phyloP scores from a whole-genome alignment of 768 basidiomycete species.

The Tricholoma saponaceum region DNA sequence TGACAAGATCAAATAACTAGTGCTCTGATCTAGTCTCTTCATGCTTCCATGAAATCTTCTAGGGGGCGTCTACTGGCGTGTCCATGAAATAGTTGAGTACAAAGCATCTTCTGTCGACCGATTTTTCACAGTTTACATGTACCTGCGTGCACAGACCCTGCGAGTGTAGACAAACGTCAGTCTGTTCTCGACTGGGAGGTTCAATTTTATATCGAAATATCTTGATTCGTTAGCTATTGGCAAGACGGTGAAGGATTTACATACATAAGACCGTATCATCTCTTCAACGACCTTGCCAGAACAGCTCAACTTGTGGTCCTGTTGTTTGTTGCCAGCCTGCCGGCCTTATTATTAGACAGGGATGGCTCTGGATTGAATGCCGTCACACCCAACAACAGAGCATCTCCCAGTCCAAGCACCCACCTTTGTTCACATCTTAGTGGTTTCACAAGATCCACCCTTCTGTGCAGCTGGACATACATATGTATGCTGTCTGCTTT shows the following conservation, averaged over 20 bases:
- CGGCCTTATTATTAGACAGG: too few species aligned
- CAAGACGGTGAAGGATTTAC: too few species aligned
- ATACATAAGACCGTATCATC: too few species aligned
- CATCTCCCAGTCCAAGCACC: too few species aligned
- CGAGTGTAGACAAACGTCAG: neutral
- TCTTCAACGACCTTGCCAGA: too few species aligned
- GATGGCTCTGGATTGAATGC: too few species aligned
- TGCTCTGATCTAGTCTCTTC: neutral
- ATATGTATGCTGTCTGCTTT: too few species aligned
- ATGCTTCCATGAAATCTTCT: neutral
- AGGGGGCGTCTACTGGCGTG: neutral
- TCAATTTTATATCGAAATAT: neutral
- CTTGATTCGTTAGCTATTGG: neutral
- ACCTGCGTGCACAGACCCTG: neutral
- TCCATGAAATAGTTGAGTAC: neutral
- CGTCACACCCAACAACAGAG: too few species aligned
- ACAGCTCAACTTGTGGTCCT: neutral
- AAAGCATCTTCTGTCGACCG: neutral
- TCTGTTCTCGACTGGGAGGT: neutral
- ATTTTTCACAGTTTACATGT: slow-evolving; percentile 10
- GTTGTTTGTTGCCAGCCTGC: too few species aligned
- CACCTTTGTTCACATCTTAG: too few species aligned
- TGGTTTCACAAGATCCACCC: too few species aligned
- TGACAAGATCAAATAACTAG: slow-evolving; percentile 85
- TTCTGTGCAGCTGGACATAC: too few species aligned